Evolutionary conservation across 768 basidiomycete genomes (phyloP).

Genomic region (Suillus cothurnatus): DNA sequence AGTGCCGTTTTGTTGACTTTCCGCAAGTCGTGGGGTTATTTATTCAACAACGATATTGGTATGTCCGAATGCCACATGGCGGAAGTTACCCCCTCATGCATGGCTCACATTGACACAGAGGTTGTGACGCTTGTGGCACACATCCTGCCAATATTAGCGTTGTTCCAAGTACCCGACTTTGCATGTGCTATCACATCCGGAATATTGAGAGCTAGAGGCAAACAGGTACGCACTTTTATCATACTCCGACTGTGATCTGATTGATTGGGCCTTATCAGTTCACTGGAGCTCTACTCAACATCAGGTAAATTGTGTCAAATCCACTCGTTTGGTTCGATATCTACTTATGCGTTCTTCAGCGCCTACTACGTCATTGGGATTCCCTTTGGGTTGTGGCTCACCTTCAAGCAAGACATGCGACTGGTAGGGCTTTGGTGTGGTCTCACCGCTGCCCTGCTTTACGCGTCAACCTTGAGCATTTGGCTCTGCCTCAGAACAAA

Average conservation of each 20-base stretch:
- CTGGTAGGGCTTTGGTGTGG: conserved; percentile 87
- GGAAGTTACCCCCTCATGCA: neutral
- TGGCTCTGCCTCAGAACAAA: conserved; percentile 57
- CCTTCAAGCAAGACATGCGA: conserved; percentile 60
- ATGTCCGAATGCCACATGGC: conserved; percentile 10
- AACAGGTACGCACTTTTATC: conserved; percentile 48
- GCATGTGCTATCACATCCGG: conserved; percentile 71
- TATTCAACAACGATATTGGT: conserved; percentile 75
- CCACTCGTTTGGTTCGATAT: neutral
- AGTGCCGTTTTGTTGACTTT: conserved; percentile 61
- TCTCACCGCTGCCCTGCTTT: conserved; percentile 64
- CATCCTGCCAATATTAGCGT: conserved; percentile 74
- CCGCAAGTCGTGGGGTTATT: conserved; percentile 66
- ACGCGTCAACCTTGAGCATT: conserved; percentile 53
- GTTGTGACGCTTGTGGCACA: conserved; percentile 46
- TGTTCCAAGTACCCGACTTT: conserved; percentile 85
- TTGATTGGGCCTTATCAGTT: conserved; percentile 41
- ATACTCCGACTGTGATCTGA: neutral
- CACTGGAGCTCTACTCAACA: conserved; percentile 77
- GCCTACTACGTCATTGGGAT: conserved; percentile 84
- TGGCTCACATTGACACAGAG: conserved; percentile 14
- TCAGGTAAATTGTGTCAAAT: conserved; percentile 47
- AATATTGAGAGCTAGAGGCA: conserved; percentile 81
- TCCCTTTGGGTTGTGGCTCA: conserved; percentile 78
- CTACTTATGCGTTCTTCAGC: conserved; percentile 31